These are phyloP conservation scores for Phascolomyces articulosus DNA, from an alignment of 371 early-diverging fungal species.

Conservation along the genomic window DNA sequence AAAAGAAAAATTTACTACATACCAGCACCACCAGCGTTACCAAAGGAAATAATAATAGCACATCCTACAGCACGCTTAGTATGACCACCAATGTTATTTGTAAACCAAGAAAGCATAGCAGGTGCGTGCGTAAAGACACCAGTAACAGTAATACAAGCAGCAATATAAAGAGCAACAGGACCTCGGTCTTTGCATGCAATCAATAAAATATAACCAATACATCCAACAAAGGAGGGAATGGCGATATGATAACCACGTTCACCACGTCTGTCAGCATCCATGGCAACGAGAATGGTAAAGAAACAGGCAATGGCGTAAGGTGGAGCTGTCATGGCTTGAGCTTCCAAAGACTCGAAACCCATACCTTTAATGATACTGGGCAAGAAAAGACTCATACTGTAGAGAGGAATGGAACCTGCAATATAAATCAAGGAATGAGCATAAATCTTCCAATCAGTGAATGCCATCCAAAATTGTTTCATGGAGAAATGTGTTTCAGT, in stretches of 20 bases:
- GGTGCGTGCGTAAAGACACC: conserved; percentile 41
- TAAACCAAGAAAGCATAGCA: conserved; percentile 65
- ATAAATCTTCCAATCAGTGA: conserved; percentile 63
- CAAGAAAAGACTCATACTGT: conserved; percentile 66
- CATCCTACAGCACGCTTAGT: conserved; percentile 63
- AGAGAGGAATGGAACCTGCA: conserved; percentile 64
- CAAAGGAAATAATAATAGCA: conserved; percentile 62
- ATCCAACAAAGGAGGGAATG: conserved; percentile 57
- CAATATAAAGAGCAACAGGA: conserved; percentile 44
- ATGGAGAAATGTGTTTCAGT: conserved; percentile 62
- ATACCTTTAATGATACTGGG: conserved; percentile 73
- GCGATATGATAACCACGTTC: conserved; percentile 71
- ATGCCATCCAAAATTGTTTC: conserved; percentile 58
- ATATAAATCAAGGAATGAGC: conserved; percentile 61
- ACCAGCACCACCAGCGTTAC: conserved; percentile 22
- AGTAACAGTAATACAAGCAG: conserved; percentile 52
- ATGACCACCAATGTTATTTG: conserved; percentile 64
- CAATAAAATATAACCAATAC: conserved; percentile 68
- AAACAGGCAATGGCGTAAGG: conserved; percentile 38
- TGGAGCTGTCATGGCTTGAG: conserved; percentile 20
- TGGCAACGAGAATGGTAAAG: conserved; percentile 55
- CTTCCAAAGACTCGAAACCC: conserved; percentile 56
- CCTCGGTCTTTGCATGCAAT: conserved; percentile 33
- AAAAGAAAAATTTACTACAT: too few species aligned
- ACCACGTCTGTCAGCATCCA: conserved; percentile 62